Evolutionary conservation across 768 basidiomycete genomes (phyloP), one percentile per base, ranked within the genome.

Genomic region (Suillus lakei): DNA sequence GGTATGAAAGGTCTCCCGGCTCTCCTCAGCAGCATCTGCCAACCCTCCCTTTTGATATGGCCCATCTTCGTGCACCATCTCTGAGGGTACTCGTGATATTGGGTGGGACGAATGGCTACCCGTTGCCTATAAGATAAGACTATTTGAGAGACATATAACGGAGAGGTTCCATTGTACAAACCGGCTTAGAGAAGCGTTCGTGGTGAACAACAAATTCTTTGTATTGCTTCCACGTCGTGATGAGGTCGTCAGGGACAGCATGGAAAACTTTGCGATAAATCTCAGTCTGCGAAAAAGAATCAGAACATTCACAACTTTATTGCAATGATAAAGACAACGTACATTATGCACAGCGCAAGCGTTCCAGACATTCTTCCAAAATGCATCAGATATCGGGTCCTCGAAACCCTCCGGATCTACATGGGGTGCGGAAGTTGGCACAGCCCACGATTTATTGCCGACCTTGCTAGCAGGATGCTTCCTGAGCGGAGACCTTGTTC

Each of bases 181-280:
- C 93, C 38, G 84, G 85, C 77, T 87, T 91, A 70, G 84, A 86
- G 67, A 93, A 71, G 3, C 91, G 86, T 67, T 95, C 93, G 54
- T 95, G 91, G 72, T 91, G 84, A 6, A 82, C 76, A 54, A 91
- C 79, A 71, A 93, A 98, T 67, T 96, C 93, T 73, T 90, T 96
- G 78, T 91, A 98, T 72, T 95, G 92, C 72, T 96, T 96, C 97
- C 97, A 99, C 0, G 96, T 97, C 2, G 90, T 91, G 66, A 98
- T 87, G 28, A 89, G 82, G 74, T 99, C 96, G 75, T 99, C 97
- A 6, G 98, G 97, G 62, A 96, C 81, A 41, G 92, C 91, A 71
- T 95, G 91, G 81, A 99, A 99, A 4, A 98, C 95, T 74, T 93
- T 96, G 63, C 96, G 90, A 79, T 87, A 98, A 68, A 98, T 95